A percentile compares a stretch with the other conserved stretches of the same genome.
Evolutionary conservation across 1,284 basidiomycete genomes (phyloP).

Genomic region (Cutaneotrichosporon cyanovorans): DNA sequence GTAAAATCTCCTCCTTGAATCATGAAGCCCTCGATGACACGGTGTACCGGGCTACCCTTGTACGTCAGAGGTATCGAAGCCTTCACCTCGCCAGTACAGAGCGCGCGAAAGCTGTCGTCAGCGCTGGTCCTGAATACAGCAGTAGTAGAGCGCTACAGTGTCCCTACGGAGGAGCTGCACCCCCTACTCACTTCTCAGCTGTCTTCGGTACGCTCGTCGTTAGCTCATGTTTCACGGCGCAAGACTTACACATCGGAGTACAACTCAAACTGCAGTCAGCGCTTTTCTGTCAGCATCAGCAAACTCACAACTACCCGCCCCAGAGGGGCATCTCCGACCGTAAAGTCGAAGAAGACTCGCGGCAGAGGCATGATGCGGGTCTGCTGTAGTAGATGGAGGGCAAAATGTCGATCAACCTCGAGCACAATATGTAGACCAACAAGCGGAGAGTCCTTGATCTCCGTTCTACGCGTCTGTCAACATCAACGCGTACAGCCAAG

Average conservation of each 20-base stretch:
- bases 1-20: slow-evolving; percentile 68
- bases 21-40: slow-evolving; percentile 80
- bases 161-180: too few relatives aligned
- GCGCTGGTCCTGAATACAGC: too few relatives aligned
- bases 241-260: slow-evolving; percentile 51
- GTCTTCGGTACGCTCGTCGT: slow-evolving; percentile 64
- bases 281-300: background rate
- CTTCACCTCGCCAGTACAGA: slow-evolving; percentile 77
- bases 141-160: too few relatives aligned
- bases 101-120: slow-evolving; percentile 63
- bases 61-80: slow-evolving; percentile 68
- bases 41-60: slow-evolving; percentile 69
- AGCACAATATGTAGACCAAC: too few relatives aligned
- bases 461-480: background rate
- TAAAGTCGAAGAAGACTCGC: slow-evolving; percentile 64
- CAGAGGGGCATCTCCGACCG: slow-evolving; percentile 51
- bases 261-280: slow-evolving; percentile 61
- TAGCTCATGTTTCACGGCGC: background rate
- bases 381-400: background rate
- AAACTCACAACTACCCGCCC: slow-evolving; percentile 57
- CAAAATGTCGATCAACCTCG: too few relatives aligned
- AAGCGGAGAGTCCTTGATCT: background rate
- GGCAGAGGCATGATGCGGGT: slow-evolving; percentile 30
- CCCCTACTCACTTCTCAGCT: slow-evolving; percentile 63
- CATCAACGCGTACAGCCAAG: too few relatives aligned